These are phyloP conservation scores for Craterostigma plantagineum DNA, from an alignment of 257 asterid genomes.

Conservation along the genomic window DNA sequence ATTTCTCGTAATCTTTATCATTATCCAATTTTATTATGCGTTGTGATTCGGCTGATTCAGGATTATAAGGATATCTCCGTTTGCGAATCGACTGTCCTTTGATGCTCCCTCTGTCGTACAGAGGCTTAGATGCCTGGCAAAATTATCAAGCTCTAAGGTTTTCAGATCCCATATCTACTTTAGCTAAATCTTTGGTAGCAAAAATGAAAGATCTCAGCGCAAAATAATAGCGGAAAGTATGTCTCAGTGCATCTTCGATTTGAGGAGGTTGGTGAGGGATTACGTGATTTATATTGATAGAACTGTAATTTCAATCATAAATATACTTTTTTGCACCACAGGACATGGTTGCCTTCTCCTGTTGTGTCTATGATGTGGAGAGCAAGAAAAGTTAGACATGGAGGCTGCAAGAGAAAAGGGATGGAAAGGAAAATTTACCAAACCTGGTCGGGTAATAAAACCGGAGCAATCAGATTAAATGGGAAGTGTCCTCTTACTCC, in stretches of 20 bases:
- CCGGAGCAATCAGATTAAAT: slow-evolving; percentile 74
- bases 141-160: slow-evolving; percentile 85
- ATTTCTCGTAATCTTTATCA: not conserved
- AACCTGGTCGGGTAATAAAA: slow-evolving; percentile 70
- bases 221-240: slow-evolving; percentile 74
- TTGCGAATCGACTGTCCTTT: slow-evolving; percentile 82
- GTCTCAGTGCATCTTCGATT: slow-evolving; percentile 97
- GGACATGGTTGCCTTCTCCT: slow-evolving; percentile 99
- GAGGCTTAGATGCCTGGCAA: slow-evolving; percentile 81
- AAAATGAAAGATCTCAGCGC: slow-evolving; percentile 82
- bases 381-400: slow-evolving; percentile 71
- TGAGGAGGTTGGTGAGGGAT: slow-evolving; percentile 72
- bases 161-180: slow-evolving; percentile 45
- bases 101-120: slow-evolving; percentile 88
- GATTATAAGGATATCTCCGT: slow-evolving; percentile 83
- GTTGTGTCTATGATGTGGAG: slow-evolving; percentile 90
- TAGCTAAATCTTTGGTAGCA: slow-evolving; percentile 59
- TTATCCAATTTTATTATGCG: not conserved
- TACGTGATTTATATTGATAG: slow-evolving; percentile 5
- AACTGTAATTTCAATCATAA: slow-evolving; percentile 2
- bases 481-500: slow-evolving; percentile 97
- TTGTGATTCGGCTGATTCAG: slow-evolving; percentile 19
- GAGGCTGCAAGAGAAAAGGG: slow-evolving; percentile 98
- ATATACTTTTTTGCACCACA: slow-evolving; percentile 16
- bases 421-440: slow-evolving; percentile 95